Percentiles rank a stretch among this genome's conserved stretches.
Conservation (phyloP, 192 early-diverging fungal genomes). For the Coemansia sp. region DNA sequence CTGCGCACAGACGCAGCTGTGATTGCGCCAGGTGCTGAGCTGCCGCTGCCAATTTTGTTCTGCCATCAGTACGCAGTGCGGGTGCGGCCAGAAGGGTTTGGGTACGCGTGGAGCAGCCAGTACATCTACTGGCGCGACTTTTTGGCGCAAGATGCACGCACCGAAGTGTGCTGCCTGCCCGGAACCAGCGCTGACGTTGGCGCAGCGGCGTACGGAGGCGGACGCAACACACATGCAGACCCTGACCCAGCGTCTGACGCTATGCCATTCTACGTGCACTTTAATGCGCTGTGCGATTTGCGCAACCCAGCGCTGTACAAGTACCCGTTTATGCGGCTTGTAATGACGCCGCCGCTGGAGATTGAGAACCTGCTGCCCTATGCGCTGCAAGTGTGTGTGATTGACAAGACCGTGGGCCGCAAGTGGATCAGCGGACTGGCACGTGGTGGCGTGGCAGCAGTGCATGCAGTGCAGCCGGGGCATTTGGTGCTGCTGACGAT, state of each 20-base stretch:
- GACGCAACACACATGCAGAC: not conserved
- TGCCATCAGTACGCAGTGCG: conserved; percentile 78
- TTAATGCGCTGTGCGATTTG: conserved; percentile 37
- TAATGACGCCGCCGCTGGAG: conserved; percentile 75
- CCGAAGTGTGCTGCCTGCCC: conserved; percentile 59
- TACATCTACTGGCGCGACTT: conserved; percentile 84
- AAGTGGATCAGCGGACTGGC: conserved; percentile 65
- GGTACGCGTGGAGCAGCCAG: conserved; percentile 82
- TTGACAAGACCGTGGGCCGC: conserved; percentile 71
- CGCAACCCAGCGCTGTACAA: conserved; percentile 50
- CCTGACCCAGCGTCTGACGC: conserved; percentile 1
- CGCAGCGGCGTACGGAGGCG: not conserved
- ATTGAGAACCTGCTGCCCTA: conserved; percentile 96
- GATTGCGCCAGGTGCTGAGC: conserved; percentile 76
- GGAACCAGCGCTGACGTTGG: conserved; percentile 1
- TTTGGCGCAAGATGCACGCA: conserved; percentile 37
- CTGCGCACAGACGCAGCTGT: conserved; percentile 32
- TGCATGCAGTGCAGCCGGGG: conserved; percentile 82
- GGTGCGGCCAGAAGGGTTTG: conserved; percentile 79
- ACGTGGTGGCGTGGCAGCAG: conserved; percentile 69
- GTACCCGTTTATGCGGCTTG: conserved; percentile 81
- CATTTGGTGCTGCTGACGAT: conserved; percentile 78
- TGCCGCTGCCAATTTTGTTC: conserved; percentile 81
- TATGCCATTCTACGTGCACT: conserved; percentile 47
- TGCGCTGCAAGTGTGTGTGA: conserved; percentile 74